A percentile compares a stretch with the other conserved stretches of the same genome.
Conservation (phyloP, 2,329 filamentous ascomycete species). For the Alternaria solani region DNA sequence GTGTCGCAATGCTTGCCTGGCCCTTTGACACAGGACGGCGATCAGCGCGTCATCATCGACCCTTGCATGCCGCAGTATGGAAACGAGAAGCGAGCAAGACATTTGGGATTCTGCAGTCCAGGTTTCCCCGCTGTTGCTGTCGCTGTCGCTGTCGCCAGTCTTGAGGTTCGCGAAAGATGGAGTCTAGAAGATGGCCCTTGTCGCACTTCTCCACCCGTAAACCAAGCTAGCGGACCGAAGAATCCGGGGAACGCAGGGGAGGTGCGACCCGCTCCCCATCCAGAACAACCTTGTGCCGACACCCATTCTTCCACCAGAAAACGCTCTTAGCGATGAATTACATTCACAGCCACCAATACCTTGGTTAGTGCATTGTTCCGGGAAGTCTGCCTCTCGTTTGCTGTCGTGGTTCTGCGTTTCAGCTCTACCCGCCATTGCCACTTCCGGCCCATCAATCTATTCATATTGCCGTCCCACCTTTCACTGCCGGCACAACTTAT, state of each 20-base stretch:
- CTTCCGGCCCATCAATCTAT: constrained; percentile 1
- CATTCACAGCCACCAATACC: not conserved
- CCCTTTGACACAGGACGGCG: constrained; percentile 1
- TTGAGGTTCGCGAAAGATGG: constrained; percentile 1
- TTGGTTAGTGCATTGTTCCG: not conserved
- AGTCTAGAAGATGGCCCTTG: not conserved
- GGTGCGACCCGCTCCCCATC: not conserved
- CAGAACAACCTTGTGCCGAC: not conserved
- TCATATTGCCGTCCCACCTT: constrained; percentile 13
- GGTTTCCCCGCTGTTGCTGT: not conserved
- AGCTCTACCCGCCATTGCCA: constrained; percentile 3
- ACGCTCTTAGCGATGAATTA: not conserved
- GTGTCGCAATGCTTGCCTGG: not conserved
- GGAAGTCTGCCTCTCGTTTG: not conserved
- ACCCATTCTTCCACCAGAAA: not conserved
- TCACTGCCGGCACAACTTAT: not conserved
- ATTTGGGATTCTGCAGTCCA: not conserved
- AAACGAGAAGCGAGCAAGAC: not conserved
- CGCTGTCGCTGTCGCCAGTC: not conserved
- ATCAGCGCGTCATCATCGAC: not conserved
- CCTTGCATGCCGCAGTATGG: not conserved
- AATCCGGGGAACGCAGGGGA: constrained; percentile 12
- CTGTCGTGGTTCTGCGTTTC: not conserved
- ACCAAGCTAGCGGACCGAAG: constrained; percentile 18
- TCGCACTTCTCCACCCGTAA: not conserved